Evolutionary conservation across 164 flowering plant genomes (phyloP).

Genomic region (Echeveria elegans): DNA sequence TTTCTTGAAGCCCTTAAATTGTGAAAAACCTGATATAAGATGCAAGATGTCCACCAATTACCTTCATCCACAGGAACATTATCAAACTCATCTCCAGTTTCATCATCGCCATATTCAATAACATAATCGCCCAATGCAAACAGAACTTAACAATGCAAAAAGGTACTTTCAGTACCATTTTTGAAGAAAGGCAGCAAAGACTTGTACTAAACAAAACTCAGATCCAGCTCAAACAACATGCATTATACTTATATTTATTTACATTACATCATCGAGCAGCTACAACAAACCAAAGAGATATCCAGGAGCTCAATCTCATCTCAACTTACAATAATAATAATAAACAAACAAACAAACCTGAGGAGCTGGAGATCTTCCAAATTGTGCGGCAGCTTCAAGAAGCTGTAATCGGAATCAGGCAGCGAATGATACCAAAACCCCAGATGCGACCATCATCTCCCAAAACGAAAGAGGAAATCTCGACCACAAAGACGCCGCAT

Average conservation of each 20-base stretch:
- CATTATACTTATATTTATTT: neutral
- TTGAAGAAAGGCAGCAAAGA: too few relatives aligned
- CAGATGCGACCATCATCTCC: constrained; percentile 53
- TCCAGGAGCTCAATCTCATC: neutral
- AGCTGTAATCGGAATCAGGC: constrained; percentile 92
- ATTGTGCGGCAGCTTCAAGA: constrained; percentile 77
- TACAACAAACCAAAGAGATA: neutral
- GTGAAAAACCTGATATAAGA: too few relatives aligned
- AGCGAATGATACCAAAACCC: constrained; percentile 50
- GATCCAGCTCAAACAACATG: constrained; percentile 1
- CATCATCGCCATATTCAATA: too few relatives aligned
- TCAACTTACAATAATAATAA: neutral
- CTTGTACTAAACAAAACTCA: neutral
- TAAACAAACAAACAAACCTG: constrained; percentile 33
- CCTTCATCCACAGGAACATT: too few relatives aligned
- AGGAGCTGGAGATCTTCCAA: constrained; percentile 84
- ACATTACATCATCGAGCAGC: neutral
- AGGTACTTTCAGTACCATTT: too few relatives aligned
- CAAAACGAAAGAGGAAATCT: constrained; percentile 47
- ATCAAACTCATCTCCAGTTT: too few relatives aligned
- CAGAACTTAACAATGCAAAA: too few relatives aligned
- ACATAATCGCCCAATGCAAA: too few relatives aligned
- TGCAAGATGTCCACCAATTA: too few relatives aligned
- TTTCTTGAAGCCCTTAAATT: too few relatives aligned
- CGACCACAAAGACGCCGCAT: neutral